Evolutionary conservation across 768 basidiomycete genomes (phyloP).

Genomic region (Lactarius pseudohatsudake): DNA sequence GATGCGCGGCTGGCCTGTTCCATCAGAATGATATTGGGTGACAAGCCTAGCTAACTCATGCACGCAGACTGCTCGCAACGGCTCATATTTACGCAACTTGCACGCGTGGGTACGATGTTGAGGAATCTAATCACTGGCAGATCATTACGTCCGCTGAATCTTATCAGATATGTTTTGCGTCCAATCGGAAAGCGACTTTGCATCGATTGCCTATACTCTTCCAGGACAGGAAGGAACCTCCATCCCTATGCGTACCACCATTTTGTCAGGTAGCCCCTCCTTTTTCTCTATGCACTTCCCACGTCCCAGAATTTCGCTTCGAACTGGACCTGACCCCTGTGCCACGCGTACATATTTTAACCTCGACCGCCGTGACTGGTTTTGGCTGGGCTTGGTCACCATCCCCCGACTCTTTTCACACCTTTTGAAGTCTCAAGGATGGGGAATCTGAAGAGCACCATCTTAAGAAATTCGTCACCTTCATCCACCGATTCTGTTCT

Average conservation of each 20-base stretch:
- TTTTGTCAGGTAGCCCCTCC: background rate
- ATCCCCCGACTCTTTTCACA: background rate
- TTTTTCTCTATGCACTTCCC: conserved; percentile 1
- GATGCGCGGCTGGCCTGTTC: background rate
- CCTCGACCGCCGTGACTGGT: background rate
- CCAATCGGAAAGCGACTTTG: background rate
- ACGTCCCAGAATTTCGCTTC: background rate
- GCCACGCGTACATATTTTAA: background rate
- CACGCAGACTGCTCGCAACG: too few species aligned
- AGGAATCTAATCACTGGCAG: too few species aligned
- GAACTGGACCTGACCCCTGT: background rate
- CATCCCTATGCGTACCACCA: background rate
- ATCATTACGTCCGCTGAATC: background rate
- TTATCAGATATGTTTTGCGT: conserved; percentile 10
- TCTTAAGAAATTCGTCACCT: background rate
- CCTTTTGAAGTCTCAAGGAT: background rate
- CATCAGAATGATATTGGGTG: background rate
- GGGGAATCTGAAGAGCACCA: background rate
- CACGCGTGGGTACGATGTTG: too few species aligned
- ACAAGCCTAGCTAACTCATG: too few species aligned
- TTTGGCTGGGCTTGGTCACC: background rate
- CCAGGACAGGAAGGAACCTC: background rate
- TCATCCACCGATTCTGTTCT: background rate
- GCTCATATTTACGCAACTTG: too few species aligned
- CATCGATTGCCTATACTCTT: background rate